phyloP scores from a whole-genome alignment of 352 stramenopile genomes.

The Phytopythium mirpurense region DNA sequence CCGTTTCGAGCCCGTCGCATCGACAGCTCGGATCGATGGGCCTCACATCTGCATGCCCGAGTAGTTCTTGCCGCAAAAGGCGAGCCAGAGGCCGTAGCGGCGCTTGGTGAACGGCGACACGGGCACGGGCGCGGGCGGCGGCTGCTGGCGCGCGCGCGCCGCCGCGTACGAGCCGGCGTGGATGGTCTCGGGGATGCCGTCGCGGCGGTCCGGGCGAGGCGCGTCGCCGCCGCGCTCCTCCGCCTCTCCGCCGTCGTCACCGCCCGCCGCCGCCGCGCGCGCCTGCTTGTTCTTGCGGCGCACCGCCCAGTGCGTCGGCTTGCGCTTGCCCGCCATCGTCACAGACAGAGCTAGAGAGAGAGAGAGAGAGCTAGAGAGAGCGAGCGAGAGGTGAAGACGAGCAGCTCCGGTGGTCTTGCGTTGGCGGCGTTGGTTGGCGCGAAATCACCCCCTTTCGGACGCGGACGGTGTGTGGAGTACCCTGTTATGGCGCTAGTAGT shows the following conservation, averaged over 20 bases:
- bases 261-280: conserved; percentile 15
- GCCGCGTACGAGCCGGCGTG: conserved; percentile 79
- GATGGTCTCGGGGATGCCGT: conserved; percentile 49
- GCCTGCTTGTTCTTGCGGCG: conserved; percentile 76
- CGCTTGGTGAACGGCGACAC: conserved; percentile 29
- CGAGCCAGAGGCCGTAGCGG: conserved; percentile 79
- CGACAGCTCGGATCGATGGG: too few species aligned
- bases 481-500: neutral
- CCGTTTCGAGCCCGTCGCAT: too few species aligned
- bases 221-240: conserved; percentile 10
- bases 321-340: conserved; percentile 42
- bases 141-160: conserved; percentile 17
- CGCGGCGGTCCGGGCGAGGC: conserved; percentile 34
- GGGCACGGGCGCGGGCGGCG: neutral
- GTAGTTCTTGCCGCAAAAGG: conserved; percentile 88
- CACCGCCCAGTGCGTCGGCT: conserved; percentile 63
- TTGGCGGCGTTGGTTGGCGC: conserved; percentile 7
- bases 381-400: too few species aligned
- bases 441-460: neutral
- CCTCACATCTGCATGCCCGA: conserved; percentile 86
- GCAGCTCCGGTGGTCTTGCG: too few species aligned
- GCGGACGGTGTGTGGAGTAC: neutral
- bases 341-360: neutral
- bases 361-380: neutral
- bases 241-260: conserved; percentile 17